Base-by-base conservation (phyloP, 768 basidiomycete genomes). In the Leccinum arenicola region DNA sequence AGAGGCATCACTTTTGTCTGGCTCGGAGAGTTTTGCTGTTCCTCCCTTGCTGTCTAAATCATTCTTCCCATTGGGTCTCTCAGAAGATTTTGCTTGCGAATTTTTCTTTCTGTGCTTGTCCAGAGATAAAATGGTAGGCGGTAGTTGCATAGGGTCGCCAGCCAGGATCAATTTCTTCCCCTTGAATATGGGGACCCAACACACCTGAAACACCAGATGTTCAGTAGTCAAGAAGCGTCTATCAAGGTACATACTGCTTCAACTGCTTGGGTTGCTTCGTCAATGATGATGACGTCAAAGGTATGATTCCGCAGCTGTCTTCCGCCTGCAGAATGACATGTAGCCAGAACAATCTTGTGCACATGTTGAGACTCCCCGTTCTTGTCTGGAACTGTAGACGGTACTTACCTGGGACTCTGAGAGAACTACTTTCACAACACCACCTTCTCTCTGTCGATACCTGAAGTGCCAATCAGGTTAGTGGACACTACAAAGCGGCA, bases 171-270 rank as follows among this genome's bases (percentile, higher is more conserved):
- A 76, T 71, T 94, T 96, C 75, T 87, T 89, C 1, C 86, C 90
- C 71, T 95, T 96, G 73, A 95, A 84, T 56, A 98, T 89, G 1
- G 97, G 95, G 33, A 98, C 84, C 95, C 96, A 98, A 75, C 95
- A 98, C 36, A 64, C 63, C 60, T 61, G 43, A 33, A 54, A 29
- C n/a, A 25, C 29, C 35, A 17, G 27, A 9, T 25, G 6, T 43
- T 64, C 15, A 65, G 55, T 3, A 3, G 3, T 9, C 21, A 29
- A 48, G 7, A 27, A 14, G 19, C 0, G 31, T 43, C 5, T 21
- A 31, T 38, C 23, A 6, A 17, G n/a, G 19, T 11, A 70, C 84
- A 59, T 68, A 95, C 95, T 23, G 95, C 93, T 75, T 99, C 96
- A 14, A 97, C 69, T 4, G 95, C 96, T 72, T 98, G 97, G 0